Conservation (phyloP, 2,329 filamentous ascomycete species). For the Fusarium neocosmosporiellum region DNA sequence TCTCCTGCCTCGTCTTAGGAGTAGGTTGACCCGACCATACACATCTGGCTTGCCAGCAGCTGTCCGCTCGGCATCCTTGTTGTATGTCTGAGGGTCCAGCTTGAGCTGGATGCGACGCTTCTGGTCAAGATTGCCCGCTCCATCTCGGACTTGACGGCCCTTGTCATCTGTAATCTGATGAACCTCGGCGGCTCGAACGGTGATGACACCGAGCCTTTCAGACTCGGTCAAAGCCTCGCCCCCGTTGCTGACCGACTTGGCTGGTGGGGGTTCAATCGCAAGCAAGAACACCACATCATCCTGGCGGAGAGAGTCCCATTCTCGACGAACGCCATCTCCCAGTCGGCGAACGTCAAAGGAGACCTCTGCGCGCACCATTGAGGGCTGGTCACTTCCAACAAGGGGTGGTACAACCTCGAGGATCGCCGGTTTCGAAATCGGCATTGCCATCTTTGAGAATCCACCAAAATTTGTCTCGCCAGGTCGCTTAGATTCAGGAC, state of each 20-base stretch:
- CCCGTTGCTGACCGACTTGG: slow-evolving; percentile 65
- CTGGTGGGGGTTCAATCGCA: slow-evolving; percentile 73
- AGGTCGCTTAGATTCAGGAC: slow-evolving; percentile 72
- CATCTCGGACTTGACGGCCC: slow-evolving; percentile 76
- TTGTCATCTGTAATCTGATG: slow-evolving; percentile 89
- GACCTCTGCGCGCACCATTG: slow-evolving; percentile 87
- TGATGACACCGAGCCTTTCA: slow-evolving; percentile 74
- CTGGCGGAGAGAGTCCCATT: slow-evolving; percentile 89
- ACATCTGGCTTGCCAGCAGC: slow-evolving; percentile 78
- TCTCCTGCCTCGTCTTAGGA: slow-evolving; percentile 83
- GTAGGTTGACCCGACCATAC: slow-evolving; percentile 86
- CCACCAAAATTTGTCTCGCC: slow-evolving; percentile 82
- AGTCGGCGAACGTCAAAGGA: slow-evolving; percentile 84
- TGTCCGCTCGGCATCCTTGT: slow-evolving; percentile 76
- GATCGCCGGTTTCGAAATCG: slow-evolving; percentile 86
- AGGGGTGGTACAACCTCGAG: slow-evolving; percentile 85
- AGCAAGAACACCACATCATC: slow-evolving; percentile 93
- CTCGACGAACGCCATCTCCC: slow-evolving; percentile 78
- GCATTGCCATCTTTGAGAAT: slow-evolving; percentile 91
- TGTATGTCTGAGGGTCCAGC: slow-evolving; percentile 82
- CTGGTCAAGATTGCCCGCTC: slow-evolving; percentile 69
- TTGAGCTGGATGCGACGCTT: slow-evolving; percentile 81
- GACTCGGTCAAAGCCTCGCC: slow-evolving; percentile 55
- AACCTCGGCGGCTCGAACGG: slow-evolving; percentile 85
- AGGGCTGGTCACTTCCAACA: slow-evolving; percentile 86